Percentiles rank a stretch among this genome's conserved stretches.
Evolutionary conservation across 78 protist species (phyloP).

Genomic region (Dictyostelium capitatum): DNA sequence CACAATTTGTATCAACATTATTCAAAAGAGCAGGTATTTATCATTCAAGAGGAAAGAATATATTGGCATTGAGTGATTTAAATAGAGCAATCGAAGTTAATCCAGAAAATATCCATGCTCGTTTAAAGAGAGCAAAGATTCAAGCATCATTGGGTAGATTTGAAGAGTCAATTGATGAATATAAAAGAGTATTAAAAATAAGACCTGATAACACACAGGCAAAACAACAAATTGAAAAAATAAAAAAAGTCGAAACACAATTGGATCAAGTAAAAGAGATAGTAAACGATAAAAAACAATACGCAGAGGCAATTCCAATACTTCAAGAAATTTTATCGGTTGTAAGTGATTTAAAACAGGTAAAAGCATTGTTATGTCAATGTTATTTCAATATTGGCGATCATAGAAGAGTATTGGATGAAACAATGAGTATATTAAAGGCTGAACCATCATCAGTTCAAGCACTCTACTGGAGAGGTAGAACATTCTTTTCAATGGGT

Average conservation of each 20-base stretch:
- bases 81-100: conserved; percentile 68
- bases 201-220: conserved; percentile 51
- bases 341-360: conserved; percentile 29
- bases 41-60: conserved; percentile 25
- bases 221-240: conserved; percentile 21
- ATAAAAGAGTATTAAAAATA: conserved; percentile 14
- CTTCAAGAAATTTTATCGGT: neutral
- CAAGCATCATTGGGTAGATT: conserved; percentile 61
- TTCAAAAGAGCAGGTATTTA: conserved; percentile 75
- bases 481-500: conserved; percentile 55
- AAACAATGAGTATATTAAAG: conserved; percentile 38
- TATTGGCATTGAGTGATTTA: conserved; percentile 61
- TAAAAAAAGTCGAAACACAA: neutral
- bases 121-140: conserved; percentile 63
- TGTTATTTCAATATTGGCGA: conserved; percentile 22
- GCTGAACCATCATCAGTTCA: conserved; percentile 34
- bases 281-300: neutral
- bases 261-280: neutral
- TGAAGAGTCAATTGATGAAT: conserved; percentile 51
- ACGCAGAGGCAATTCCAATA: conserved; percentile 8
- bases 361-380: conserved; percentile 3
- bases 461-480: conserved; percentile 70
- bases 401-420: conserved; percentile 25
- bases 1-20: conserved; percentile 3
- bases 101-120: conserved; percentile 63